Evolutionary conservation across 495 filamentous ascomycete species (phyloP), one percentile per base, ranked within the genome.

Genomic region (Xylona heveae): DNA sequence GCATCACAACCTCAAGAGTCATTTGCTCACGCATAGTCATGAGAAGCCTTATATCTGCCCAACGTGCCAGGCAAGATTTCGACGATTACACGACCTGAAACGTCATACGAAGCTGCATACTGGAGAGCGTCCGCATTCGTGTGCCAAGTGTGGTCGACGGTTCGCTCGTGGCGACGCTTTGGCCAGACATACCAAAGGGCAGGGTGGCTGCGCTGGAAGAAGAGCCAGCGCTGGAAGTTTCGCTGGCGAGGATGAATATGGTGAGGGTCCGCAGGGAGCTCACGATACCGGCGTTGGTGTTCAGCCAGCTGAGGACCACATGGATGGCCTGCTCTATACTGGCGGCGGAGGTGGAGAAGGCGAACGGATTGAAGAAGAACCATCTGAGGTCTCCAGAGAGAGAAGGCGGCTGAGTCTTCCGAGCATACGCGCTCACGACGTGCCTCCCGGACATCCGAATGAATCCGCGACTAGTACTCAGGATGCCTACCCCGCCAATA

Each of bases 1-100:
- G 6, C 90, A 95, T 47, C 88, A 99, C 47, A 99, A 99, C 41
- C 67, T 99, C n/a, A 99, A 99, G 52, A 92, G 81, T 38, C 88
- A 99, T 57, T 66, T 99, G 21, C 67, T 99, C 36, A 99, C 88
- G 0, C 88, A 99, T 47, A 93, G 85, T 41, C 88, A 99, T 53
- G 90, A 95, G 51, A 99, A 99, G 49, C 88, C 88, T 0, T 99
- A 82, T 45, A 67, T 80, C 15, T 99, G 88, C 44, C 67, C 77
- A 35, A 78, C 76, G 14, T 99, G 88, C 45, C 66, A 84, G 31
- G 71, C 83, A 39, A 69, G 84, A 17, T 99, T 99, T 49, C 70
- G 88, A 29, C 67, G 88, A 37, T 60, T 95, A 17, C 88, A 99
- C 45, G 88, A 99, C 45, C 57, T 99, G 34, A 99, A 99, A 55